phyloP scores from a whole-genome alignment of 2,329 filamentous ascomycete genomes.

The Colletotrichum filicis region DNA sequence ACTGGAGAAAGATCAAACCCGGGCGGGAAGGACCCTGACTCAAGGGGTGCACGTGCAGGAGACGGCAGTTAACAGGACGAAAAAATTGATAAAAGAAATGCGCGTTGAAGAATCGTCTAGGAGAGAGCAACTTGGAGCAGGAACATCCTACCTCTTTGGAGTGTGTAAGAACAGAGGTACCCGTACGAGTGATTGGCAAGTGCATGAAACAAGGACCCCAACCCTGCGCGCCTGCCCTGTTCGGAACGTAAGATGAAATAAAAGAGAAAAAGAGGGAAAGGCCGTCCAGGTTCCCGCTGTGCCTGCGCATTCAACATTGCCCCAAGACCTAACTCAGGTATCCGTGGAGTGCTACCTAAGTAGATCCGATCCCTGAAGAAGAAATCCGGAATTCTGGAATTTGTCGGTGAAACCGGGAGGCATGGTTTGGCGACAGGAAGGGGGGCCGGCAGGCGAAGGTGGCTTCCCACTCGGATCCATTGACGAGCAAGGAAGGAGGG shows the following conservation, averaged over 20 bases:
- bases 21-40: background rate
- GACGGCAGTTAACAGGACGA: background rate
- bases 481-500: conserved; percentile 26
- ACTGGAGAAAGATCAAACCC: background rate
- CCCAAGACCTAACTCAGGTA: background rate
- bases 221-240: background rate
- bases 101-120: background rate
- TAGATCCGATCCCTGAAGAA: conserved; percentile 16
- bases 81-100: background rate
- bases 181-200: too few relatives aligned
- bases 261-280: conserved; percentile 20
- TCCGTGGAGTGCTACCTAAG: too few relatives aligned
- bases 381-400: conserved; percentile 33
- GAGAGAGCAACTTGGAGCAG: background rate
- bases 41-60: background rate
- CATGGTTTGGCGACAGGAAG: background rate
- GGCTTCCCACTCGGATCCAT: conserved; percentile 25
- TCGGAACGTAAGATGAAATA: background rate
- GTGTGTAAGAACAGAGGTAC: too few relatives aligned
- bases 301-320: background rate
- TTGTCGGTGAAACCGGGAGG: conserved; percentile 1
- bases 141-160: background rate
- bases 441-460: conserved; percentile 4
- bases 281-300: conserved; percentile 21
- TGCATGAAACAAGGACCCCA: background rate